These are phyloP conservation scores for Prosopis cineraria DNA, from an alignment of 306 rosid genomes.

Conservation along the genomic window DNA sequence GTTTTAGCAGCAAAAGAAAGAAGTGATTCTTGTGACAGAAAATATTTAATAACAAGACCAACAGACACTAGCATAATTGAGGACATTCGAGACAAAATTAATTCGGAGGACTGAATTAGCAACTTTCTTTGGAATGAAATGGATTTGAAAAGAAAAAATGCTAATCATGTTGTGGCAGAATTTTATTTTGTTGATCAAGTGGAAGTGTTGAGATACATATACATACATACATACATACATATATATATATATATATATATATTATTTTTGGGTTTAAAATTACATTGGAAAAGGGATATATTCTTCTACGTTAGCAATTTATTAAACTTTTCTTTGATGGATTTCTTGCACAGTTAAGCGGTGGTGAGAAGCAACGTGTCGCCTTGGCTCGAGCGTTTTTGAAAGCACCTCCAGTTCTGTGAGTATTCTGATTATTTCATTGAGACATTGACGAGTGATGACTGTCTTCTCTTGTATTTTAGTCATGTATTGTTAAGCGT, in stretches of 20 bases:
- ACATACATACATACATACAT: too few species aligned
- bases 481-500: not conserved
- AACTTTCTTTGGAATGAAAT: not conserved
- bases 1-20: not conserved
- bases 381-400: slow-evolving; percentile 95
- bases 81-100: not conserved
- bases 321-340: slow-evolving; percentile 29
- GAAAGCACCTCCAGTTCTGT: slow-evolving; percentile 93
- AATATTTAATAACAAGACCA: not conserved
- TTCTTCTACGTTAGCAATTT: slow-evolving; percentile 9
- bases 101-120: not conserved
- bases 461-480: slow-evolving; percentile 3
- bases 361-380: slow-evolving; percentile 99
- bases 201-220: not conserved
- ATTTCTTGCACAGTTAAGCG: slow-evolving; percentile 72
- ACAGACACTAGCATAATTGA: not conserved
- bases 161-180: not conserved
- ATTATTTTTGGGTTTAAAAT: not conserved
- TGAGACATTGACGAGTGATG: not conserved
- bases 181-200: not conserved
- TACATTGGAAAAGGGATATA: not conserved
- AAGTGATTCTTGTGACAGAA: not conserved
- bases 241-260: not conserved
- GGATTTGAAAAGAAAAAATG: not conserved
- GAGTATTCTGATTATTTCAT: slow-evolving; percentile 39